phyloP scores from a whole-genome alignment of 192 early-diverging fungal genomes.

The Backusella tarrabulga region DNA sequence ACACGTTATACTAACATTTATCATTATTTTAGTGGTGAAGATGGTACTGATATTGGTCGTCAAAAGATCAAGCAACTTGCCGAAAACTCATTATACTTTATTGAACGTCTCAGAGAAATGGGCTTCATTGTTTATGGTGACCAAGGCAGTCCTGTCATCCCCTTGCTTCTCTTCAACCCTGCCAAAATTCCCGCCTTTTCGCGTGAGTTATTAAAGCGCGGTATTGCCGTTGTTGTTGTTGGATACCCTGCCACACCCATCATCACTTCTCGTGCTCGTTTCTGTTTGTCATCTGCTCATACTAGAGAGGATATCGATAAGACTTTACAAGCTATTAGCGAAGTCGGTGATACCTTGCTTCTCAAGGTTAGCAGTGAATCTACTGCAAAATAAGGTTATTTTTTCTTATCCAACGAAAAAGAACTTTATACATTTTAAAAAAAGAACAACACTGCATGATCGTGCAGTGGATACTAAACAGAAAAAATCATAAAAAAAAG shows the following conservation, averaged over 20 bases:
- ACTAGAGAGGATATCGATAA: conserved; percentile 80
- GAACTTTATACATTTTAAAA: not conserved
- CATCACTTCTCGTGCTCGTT: conserved; percentile 87
- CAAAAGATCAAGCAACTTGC: conserved; percentile 83
- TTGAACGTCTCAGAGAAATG: conserved; percentile 73
- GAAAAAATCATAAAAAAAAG: not conserved
- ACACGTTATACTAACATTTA: not conserved
- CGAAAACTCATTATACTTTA: conserved; percentile 84
- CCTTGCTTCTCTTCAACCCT: conserved; percentile 89
- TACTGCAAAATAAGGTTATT: not conserved
- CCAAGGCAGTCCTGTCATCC: conserved; percentile 85
- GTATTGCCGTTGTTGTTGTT: conserved; percentile 93
- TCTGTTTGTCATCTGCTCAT: conserved; percentile 85
- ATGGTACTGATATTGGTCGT: conserved; percentile 79
- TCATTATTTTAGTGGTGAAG: conserved; percentile 67
- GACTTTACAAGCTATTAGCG: conserved; percentile 66
- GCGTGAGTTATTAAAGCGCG: conserved; percentile 80
- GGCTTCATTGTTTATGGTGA: conserved; percentile 95
- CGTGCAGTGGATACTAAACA: not conserved
- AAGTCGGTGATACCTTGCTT: conserved; percentile 74
- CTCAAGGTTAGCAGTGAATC: conserved; percentile 47
- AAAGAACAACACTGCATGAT: not conserved
- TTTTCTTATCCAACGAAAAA: not conserved
- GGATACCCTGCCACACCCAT: conserved; percentile 96
- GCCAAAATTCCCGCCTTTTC: conserved; percentile 95